Base-by-base conservation (phyloP, 306 rosid genomes). In the Urtica urens region DNA sequence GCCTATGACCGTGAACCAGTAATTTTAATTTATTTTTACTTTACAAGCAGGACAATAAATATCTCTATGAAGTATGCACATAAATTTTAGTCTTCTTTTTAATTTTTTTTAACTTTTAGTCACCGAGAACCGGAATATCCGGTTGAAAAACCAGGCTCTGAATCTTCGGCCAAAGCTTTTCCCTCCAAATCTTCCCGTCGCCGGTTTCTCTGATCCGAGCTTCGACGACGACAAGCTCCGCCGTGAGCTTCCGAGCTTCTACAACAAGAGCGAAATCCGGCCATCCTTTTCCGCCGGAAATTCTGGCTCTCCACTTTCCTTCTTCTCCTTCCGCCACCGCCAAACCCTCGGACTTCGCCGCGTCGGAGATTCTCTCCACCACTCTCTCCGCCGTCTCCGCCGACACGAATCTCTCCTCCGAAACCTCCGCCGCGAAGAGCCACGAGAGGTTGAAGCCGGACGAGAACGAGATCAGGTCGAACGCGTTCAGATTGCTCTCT, bases 401-500 rank as follows among this genome's bases (percentile, higher is more conserved):
- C 1, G 80, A 78, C 7, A 90, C n/a, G 34, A 90, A 48, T 30
- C 90, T 41, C 13, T 90, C 84, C 21, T 66, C 66, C 0, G 38
- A 5, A 20, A 59, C 72, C 6, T 72, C 50, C 6, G 47, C 50
- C 10, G 23, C 17, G 23, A 90, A 41, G 45, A 84, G 3, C 15
- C 84, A 71, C 21, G 86, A 77, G 39, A 84, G 50, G 10, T 84
- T 78, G 6, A 84, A 81, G 25, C 93, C 93, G 1, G 60, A 49
- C 0, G 90, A 79, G 40, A 90, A 74, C 0, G 90, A 84, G 5
- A 90, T 90, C 37, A 90, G 38, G 18, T 90, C 87, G 22, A 90
- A 90, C 0, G 95, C 93, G 19, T 84, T 90, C 46, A 90, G 22
- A 1, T 48, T 25, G 27, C 70, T 59, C 10, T 31, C n/a, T 49